Percentiles rank a stretch among this genome's conserved stretches.
These are phyloP conservation scores for Fusarium transvaalense DNA, from an alignment of 2,329 filamentous ascomycete genomes.

Conservation along the genomic window DNA sequence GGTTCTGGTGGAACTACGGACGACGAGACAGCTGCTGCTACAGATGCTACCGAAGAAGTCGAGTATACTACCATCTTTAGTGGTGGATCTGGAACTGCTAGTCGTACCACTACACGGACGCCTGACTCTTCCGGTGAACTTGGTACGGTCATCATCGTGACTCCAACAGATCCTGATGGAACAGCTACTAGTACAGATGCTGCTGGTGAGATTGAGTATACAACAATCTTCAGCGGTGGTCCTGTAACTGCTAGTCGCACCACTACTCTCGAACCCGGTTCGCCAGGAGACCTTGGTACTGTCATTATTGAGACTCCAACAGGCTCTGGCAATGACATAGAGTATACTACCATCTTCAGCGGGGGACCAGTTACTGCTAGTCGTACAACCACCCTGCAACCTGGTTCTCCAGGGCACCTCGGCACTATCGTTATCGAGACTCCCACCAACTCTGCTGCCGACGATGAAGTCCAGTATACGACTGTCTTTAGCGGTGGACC, in stretches of 20 bases:
- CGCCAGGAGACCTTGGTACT: neutral
- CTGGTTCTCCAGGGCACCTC: neutral
- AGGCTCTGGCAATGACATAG: neutral
- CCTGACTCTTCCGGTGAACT: neutral
- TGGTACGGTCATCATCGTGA: conserved; percentile 4
- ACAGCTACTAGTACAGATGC: neutral
- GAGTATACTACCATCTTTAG: neutral
- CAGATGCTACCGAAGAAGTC: neutral
- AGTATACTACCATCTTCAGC: neutral
- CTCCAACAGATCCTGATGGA: neutral
- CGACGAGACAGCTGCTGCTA: neutral
- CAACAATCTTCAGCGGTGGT: neutral
- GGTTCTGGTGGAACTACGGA: neutral
- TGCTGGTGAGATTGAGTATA: neutral
- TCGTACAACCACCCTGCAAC: neutral
- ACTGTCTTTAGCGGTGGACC: neutral
- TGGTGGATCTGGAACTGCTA: neutral
- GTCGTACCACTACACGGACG: neutral
- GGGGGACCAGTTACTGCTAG: conserved; percentile 3
- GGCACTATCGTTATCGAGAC: conserved; percentile 5
- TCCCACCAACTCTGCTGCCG: neutral
- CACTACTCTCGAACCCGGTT: neutral
- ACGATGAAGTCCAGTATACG: neutral
- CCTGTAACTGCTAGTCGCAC: neutral
- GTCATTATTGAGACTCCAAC: conserved; percentile 7